phyloP scores from a whole-genome alignment of 805 yeast species.

The Cyberlindnera xishuangbannaensis region DNA sequence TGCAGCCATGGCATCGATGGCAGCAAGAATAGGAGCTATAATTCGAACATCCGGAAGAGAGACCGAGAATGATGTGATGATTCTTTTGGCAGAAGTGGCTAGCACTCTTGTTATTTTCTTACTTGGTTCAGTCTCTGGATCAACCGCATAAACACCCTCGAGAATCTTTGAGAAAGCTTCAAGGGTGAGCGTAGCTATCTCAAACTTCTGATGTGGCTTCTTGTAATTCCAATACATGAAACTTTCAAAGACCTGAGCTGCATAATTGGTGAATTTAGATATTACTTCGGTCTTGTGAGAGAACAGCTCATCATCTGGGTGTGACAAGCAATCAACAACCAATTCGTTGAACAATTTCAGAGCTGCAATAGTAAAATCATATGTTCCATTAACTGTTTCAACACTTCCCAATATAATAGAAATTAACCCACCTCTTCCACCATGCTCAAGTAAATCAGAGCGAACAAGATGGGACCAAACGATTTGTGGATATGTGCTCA shows the following conservation, averaged over 20 bases:
- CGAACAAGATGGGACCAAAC: conserved; percentile 77
- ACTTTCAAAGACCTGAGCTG: conserved; percentile 68
- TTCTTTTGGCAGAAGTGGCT: conserved; percentile 42
- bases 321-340: conserved; percentile 41
- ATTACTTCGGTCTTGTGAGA: conserved; percentile 47
- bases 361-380: conserved; percentile 54
- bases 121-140: conserved; percentile 31
- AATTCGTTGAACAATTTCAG: conserved; percentile 50
- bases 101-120: conserved; percentile 44
- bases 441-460: conserved; percentile 57
- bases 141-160: conserved; percentile 49
- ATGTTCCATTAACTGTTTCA: conserved; percentile 67
- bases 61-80: conserved; percentile 52
- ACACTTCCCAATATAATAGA: conserved; percentile 59
- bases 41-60: conserved; percentile 47
- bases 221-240: conserved; percentile 65
- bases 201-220: conserved; percentile 48
- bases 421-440: conserved; percentile 61
- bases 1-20: conserved; percentile 42
- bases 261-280: conserved; percentile 46
- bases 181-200: conserved; percentile 52
- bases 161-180: conserved; percentile 52
- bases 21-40: conserved; percentile 44
- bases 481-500: conserved; percentile 48
- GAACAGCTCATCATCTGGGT: conserved; percentile 32